phyloP scores from a whole-genome alignment of 441 rosid genomes.

The Isatis lusitanica region DNA sequence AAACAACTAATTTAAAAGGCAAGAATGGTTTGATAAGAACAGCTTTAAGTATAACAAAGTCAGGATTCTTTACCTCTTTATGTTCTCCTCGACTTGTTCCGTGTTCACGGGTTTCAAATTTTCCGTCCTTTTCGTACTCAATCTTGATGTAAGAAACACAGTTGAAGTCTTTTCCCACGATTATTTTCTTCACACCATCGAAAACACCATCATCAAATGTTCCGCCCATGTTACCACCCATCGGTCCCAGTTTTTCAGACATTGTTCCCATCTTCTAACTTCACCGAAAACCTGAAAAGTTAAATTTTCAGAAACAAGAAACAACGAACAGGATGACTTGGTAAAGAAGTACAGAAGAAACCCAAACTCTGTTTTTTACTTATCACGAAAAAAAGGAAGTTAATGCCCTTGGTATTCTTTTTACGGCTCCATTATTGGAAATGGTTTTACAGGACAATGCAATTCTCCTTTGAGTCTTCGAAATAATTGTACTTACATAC shows the following conservation, averaged over 20 bases:
- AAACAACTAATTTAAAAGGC: not conserved
- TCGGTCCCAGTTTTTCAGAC: conserved; percentile 21
- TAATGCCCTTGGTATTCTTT: not conserved
- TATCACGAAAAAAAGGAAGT: not conserved
- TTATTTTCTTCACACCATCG: conserved; percentile 27
- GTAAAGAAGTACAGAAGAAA: not conserved
- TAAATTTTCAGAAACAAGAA: not conserved
- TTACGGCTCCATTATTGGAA: no score
- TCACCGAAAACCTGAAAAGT: conserved; percentile 5
- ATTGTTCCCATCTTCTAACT: conserved; percentile 7
- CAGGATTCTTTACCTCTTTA: conserved; percentile 4
- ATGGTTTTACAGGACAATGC: not conserved
- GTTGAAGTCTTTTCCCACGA: not conserved
- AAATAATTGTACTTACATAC: not conserved
- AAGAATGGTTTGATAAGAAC: not conserved
- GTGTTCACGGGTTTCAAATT: conserved; percentile 14
- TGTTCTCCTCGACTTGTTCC: not conserved
- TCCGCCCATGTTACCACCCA: conserved; percentile 23
- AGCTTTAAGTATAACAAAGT: not conserved
- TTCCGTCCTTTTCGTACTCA: conserved; percentile 30
- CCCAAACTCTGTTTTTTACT: not conserved
- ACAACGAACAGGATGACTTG: not conserved
- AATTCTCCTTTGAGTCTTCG: not conserved
- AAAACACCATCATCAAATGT: conserved; percentile 32
- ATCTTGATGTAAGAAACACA: conserved; percentile 23